Evolutionary conservation across 164 flowering plant genomes (phyloP), one percentile per base, ranked within the genome.

Genomic region (Annona squamosa): DNA sequence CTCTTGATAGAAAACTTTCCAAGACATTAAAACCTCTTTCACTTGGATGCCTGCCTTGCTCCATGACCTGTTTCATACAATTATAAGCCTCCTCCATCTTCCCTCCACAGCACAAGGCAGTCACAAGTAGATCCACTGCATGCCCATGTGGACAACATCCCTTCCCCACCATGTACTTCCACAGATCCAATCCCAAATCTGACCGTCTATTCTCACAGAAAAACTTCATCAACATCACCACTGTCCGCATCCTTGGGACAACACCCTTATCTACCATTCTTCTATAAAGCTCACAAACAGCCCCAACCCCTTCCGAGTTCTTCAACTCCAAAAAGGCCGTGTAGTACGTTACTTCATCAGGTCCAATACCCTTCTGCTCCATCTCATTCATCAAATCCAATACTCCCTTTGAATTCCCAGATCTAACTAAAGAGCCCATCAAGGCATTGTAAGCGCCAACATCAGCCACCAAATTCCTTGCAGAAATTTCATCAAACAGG

Each of bases 101-200:
- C 52, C 90, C 91, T 4, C 74, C 78, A 19, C 89, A 82, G 71
- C 96, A 92, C 74, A 92, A 76, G 19, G 82, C 87, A 3, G 87
- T 88, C 5, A 88, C 89, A 80, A 93, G 63, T 67, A 90, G 83
- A 82, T 89, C 89, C 80, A 91, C 63, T 0, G 87, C 90, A 83
- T 91, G 91, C 67, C 82, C 80, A 70, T 91, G 98, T 19, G 97
- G 98, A 74, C 98, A 93, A 63, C 80, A 81, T 10, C 97, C 98
- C 71, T 80, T 89, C 71, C 81, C 82, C 70, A 91, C 57, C 63
- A 93, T 63, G 69, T 89, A 91, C 10, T 42, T 70, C 98, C 98
- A 93, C 47, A 93, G 78, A 9, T 80, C 80, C 76, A 93, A 73
- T 3, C 93, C 94, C 78, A 84, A 77, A 74, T 87, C 90, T 56